A percentile compares a stretch with the other conserved stretches of the same genome.
These are phyloP conservation scores for Clathrus columnatus DNA, from an alignment of 768 basidiomycete genomes.

Conservation along the genomic window DNA sequence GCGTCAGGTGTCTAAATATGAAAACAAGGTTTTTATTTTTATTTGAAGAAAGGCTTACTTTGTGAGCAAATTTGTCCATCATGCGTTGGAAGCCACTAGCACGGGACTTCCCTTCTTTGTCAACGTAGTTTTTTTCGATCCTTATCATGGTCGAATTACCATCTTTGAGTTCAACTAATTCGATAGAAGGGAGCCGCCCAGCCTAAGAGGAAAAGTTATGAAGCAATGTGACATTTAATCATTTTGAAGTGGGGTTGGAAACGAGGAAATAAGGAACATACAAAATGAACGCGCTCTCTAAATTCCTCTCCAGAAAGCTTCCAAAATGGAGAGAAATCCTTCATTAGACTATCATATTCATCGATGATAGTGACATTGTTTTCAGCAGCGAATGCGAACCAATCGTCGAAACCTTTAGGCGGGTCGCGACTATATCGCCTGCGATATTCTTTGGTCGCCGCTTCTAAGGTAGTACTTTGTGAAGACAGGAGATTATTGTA, in stretches of 20 bases:
- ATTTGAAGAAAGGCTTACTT: conserved; percentile 34
- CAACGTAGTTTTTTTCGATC: conserved; percentile 44
- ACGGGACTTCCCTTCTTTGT: conserved; percentile 65
- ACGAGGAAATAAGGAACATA: conserved; percentile 23
- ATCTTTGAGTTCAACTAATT: conserved; percentile 68
- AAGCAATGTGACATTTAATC: background rate
- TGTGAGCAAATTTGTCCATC: conserved; percentile 58
- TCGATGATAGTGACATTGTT: conserved; percentile 75
- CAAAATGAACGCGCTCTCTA: conserved; percentile 51
- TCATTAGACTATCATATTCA: conserved; percentile 76
- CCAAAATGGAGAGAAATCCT: conserved; percentile 85
- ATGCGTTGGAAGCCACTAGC: conserved; percentile 71
- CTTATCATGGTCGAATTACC: conserved; percentile 55
- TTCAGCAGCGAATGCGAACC: conserved; percentile 75
- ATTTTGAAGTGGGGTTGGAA: background rate
- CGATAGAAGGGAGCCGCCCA: conserved; percentile 72
- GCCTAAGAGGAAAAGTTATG: conserved; percentile 35
- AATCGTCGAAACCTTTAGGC: conserved; percentile 84
- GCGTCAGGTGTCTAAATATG: background rate
- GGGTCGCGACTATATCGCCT: conserved; percentile 70
- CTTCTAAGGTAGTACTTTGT: conserved; percentile 73
- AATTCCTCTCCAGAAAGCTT: conserved; percentile 62
- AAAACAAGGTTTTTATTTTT: background rate
- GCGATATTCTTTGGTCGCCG: conserved; percentile 77
- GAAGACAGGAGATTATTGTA: conserved; percentile 56